Evolutionary conservation across 495 filamentous ascomycete genomes (phyloP), one percentile per base, ranked within the genome.

Genomic region (Aspergillus taichungensis): DNA sequence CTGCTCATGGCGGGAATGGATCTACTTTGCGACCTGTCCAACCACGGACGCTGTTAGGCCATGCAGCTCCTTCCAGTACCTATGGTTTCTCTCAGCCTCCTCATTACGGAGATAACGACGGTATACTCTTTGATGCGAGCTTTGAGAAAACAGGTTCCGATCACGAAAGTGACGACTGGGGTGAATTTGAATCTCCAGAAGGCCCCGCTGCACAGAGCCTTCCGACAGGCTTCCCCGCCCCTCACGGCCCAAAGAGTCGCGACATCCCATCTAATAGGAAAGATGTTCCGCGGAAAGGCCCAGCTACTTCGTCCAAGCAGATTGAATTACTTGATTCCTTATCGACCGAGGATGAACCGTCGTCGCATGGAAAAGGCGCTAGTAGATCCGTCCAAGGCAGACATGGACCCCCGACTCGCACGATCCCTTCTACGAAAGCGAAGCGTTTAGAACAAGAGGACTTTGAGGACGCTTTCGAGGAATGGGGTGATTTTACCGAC

Each of bases 121-220:
- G 72, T 46, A 62, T 73, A 6, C 47, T 74, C 36, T 73, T 74
- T 44, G 74, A 77, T 56, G 72, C 68, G 5, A 53, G 57, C 24
- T 50, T 59, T 12, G 73, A 24, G 4, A 4, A 73, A 40, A 49
- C 49, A 12, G 49, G 55, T 12, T 47, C 53, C 8, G 50, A 62
- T 24, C 64, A 70, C 13, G 73, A 74, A 6, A 79, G 84, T 30
- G 83, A 87, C 55, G 83, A 80, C 9, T 88, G 83, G 76, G 84
- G 84, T 10, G 83, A 87, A 44, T 88, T 88, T 51, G 84, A 85
- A 53, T 72, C 73, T 10, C 75, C 80, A 30, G 59, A 64, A 14
- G 37, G 38, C 14, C 33, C 78, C 75, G 4, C 80, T 74, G 40
- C 75, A 70, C 29, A 88, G 83, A 55, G 69, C 82, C 5, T 46